These are phyloP conservation scores for Apiospora malaysiana DNA, from an alignment of 2,329 filamentous ascomycete genomes.

Conservation along the genomic window DNA sequence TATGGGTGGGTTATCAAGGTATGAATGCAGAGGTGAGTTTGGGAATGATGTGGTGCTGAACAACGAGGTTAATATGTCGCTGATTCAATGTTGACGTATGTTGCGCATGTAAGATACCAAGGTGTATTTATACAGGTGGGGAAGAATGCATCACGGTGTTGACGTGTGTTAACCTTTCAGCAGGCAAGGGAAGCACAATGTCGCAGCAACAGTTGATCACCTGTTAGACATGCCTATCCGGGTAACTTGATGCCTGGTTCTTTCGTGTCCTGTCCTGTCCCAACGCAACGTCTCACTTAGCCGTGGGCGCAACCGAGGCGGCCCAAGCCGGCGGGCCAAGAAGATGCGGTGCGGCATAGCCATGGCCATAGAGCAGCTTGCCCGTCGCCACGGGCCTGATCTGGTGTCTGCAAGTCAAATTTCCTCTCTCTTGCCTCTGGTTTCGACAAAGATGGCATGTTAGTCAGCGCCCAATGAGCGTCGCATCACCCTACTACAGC, in stretches of 20 bases:
- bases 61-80: neutral
- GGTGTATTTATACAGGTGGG: neutral
- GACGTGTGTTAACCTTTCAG: neutral
- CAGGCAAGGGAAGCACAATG: neutral
- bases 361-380: neutral
- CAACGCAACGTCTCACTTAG: neutral
- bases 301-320: conserved; percentile 7
- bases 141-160: neutral
- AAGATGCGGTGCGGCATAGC: neutral
- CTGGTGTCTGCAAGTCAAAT: neutral
- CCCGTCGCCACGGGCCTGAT: neutral
- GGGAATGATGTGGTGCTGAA: neutral
- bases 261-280: neutral
- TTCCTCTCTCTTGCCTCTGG: neutral
- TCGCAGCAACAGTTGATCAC: conserved; percentile 10
- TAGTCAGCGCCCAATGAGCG: conserved; percentile 8
- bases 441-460: neutral
- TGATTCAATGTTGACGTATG: conserved; percentile 11
- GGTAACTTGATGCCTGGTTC: neutral
- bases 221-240: conserved; percentile 12
- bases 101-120: neutral
- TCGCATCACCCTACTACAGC: neutral
- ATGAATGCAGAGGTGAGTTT: neutral
- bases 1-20: neutral
- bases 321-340: neutral